A percentile compares a stretch with the other conserved stretches of the same genome.
Conservation (phyloP, 108 stramenopile species). For the Fistulifera solaris region DNA sequence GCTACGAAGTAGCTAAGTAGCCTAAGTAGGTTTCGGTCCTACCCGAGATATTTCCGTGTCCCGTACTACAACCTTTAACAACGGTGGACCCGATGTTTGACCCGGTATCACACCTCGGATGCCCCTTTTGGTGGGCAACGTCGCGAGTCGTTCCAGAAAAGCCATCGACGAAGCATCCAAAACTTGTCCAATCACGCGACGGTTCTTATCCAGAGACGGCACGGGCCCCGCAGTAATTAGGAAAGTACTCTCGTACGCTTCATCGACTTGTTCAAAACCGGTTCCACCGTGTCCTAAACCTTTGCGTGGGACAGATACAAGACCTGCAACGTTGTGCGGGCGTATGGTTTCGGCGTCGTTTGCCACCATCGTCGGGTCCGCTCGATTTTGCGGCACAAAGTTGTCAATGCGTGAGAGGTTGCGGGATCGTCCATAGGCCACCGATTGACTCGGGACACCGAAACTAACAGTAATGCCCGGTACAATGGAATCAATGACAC, state of each 20-base stretch:
- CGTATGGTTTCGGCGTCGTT: constrained; percentile 28
- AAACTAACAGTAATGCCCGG: constrained; percentile 55
- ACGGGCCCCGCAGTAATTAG: constrained; percentile 49
- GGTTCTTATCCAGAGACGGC: constrained; percentile 47
- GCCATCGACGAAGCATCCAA: constrained; percentile 62
- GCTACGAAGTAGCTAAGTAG: no score
- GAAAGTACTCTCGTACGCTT: constrained; percentile 57
- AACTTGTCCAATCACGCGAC: constrained; percentile 68
- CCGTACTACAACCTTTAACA: constrained; percentile 20
- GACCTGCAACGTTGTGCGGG: constrained; percentile 45
- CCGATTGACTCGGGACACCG: constrained; percentile 59
- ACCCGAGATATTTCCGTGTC: constrained; percentile 1
- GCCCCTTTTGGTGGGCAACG: constrained; percentile 55
- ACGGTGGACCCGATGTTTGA: constrained; percentile 43
- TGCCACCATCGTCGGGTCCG: constrained; percentile 20
- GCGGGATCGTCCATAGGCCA: constrained; percentile 44
- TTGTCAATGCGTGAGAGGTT: constrained; percentile 26
- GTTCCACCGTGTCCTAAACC: constrained; percentile 71
- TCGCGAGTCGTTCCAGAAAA: constrained; percentile 50
- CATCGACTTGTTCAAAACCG: constrained; percentile 57
- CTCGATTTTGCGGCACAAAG: constrained; percentile 57
- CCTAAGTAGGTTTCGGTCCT: background rate
- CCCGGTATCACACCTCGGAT: constrained; percentile 50
- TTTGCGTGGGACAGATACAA: constrained; percentile 57
- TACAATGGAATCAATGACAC: constrained; percentile 35